Evolutionary conservation across 352 stramenopile genomes (phyloP).

Genomic region (Globisporangium cederbergense): DNA sequence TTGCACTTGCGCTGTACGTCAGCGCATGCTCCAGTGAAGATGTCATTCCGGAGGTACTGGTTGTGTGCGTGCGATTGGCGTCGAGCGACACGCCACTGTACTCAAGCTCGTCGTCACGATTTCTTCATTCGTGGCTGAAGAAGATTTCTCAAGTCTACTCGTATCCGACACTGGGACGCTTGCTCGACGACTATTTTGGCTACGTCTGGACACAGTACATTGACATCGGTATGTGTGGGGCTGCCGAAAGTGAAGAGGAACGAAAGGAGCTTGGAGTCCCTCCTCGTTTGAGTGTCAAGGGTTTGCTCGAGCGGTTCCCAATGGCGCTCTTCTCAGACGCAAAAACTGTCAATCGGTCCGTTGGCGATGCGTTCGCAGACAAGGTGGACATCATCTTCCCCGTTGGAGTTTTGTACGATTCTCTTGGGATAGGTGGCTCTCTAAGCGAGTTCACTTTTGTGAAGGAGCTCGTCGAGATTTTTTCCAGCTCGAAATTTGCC

Average conservation of each 20-base stretch:
- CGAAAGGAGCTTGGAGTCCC: background rate
- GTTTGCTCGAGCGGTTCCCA: constrained; percentile 36
- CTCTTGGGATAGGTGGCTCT: constrained; percentile 18
- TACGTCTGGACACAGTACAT: constrained; percentile 45
- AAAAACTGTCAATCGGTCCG: background rate
- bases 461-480: constrained; percentile 21
- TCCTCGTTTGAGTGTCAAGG: constrained; percentile 18
- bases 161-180: constrained; percentile 34
- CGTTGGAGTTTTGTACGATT: constrained; percentile 39
- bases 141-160: constrained; percentile 44
- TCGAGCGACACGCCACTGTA: constrained; percentile 36
- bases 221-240: constrained; percentile 5
- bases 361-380: constrained; percentile 17
- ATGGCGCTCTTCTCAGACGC: constrained; percentile 18
- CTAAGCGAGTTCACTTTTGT: constrained; percentile 32
- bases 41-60: constrained; percentile 49
- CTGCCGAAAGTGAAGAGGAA: constrained; percentile 18
- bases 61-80: constrained; percentile 46
- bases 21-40: constrained; percentile 60
- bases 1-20: constrained; percentile 59
- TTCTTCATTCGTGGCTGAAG: constrained; percentile 43
- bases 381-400: constrained; percentile 55
- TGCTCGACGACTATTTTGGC: constrained; percentile 70
- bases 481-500: background rate
- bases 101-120: constrained; percentile 23